Percentiles rank a stretch among this genome's conserved stretches.
Evolutionary conservation across 306 rosid species (phyloP).

Genomic region (Medicago arabica): DNA sequence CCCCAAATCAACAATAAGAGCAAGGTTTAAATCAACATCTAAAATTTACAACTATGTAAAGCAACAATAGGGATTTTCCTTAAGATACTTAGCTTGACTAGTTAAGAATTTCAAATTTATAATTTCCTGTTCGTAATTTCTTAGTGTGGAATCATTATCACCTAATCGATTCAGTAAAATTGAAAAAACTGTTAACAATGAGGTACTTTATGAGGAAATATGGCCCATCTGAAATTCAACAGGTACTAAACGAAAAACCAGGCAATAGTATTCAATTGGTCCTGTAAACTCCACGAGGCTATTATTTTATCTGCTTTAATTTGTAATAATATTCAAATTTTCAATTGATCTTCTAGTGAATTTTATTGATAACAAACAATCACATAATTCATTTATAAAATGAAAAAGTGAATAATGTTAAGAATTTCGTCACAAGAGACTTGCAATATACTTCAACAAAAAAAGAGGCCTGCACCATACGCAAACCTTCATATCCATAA

Average conservation of each 20-base stretch:
- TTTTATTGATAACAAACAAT: conserved; percentile 10
- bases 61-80: not conserved
- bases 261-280: not conserved
- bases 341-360: not conserved
- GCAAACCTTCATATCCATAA: not conserved
- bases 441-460: not conserved
- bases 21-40: not conserved
- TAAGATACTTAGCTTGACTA: not conserved
- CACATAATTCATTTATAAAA: not conserved
- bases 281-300: conserved; percentile 1
- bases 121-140: not conserved
- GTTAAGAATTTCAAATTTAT: conserved; percentile 3
- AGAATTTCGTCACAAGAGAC: not conserved
- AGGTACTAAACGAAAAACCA: not conserved
- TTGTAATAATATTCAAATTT: not conserved
- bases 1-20: conserved; percentile 18
- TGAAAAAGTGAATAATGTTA: not conserved
- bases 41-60: not conserved
- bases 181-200: not conserved
- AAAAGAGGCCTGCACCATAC: not conserved
- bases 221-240: not conserved
- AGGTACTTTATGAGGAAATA: conserved; percentile 2
- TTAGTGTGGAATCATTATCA: not conserved
- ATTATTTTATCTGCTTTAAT: not conserved
- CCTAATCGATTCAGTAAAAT: not conserved